These are phyloP conservation scores for Fusarium algeriense DNA, from an alignment of 2,329 filamentous ascomycete species.

Conservation along the genomic window DNA sequence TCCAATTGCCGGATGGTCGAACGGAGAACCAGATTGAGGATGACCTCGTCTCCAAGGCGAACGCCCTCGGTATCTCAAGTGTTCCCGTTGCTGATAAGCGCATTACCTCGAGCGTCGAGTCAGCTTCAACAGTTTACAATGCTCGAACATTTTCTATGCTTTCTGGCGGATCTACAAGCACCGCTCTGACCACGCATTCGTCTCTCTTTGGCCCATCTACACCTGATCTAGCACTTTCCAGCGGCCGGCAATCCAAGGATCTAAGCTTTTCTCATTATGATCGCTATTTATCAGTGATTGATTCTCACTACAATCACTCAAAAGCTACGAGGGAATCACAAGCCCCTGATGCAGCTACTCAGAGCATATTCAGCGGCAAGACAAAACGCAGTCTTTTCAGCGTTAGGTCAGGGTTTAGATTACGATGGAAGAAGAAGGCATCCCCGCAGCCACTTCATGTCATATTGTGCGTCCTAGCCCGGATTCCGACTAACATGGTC, in stretches of 20 bases:
- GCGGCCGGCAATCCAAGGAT: conserved; percentile 51
- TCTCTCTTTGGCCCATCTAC: conserved; percentile 52
- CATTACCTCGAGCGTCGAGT: conserved; percentile 57
- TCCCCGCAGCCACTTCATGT: conserved; percentile 47
- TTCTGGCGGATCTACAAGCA: conserved; percentile 57
- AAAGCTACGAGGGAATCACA: conserved; percentile 54
- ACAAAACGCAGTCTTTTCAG: conserved; percentile 60
- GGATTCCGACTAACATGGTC: conserved; percentile 16
- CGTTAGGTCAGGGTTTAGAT: conserved; percentile 60
- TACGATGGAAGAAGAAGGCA: conserved; percentile 57
- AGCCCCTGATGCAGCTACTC: conserved; percentile 49
- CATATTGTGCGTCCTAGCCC: conserved; percentile 47
- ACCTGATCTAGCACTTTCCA: conserved; percentile 43
- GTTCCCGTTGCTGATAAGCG: conserved; percentile 50
- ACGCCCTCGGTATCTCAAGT: conserved; percentile 52
- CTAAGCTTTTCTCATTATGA: conserved; percentile 66
- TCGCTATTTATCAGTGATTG: conserved; percentile 61
- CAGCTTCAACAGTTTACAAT: conserved; percentile 57
- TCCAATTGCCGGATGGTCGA: conserved; percentile 50
- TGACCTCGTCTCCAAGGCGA: conserved; percentile 52
- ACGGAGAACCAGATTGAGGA: conserved; percentile 57
- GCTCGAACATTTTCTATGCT: conserved; percentile 60
- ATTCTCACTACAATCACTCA: conserved; percentile 58
- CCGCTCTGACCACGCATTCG: conserved; percentile 58
- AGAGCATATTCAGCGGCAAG: conserved; percentile 59